These are phyloP conservation scores for Aspergillus brunneoviolaceus DNA, from an alignment of 2,329 filamentous ascomycete genomes.

Conservation along the genomic window DNA sequence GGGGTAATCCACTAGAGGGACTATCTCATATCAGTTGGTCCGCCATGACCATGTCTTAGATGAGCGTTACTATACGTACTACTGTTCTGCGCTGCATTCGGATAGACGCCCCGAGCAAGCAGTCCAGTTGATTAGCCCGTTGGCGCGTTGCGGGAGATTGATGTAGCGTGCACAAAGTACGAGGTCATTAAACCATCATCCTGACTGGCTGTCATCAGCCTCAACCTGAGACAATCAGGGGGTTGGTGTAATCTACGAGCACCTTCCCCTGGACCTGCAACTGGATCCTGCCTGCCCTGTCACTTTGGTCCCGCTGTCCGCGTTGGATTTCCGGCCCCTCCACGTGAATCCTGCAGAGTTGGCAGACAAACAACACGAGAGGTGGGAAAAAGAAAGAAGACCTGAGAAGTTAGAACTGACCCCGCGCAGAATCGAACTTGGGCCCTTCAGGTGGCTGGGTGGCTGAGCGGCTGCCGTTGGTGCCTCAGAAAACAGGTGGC, in stretches of 20 bases:
- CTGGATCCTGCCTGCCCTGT: background rate
- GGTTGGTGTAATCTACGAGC: background rate
- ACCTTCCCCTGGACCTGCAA: background rate
- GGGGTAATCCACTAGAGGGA: background rate
- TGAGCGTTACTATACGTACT: background rate
- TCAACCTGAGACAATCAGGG: conserved; percentile 7
- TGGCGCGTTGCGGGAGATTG: background rate
- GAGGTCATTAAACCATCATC: background rate
- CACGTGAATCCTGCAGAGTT: background rate
- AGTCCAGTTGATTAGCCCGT: background rate
- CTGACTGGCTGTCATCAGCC: conserved; percentile 1
- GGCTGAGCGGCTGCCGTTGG: background rate
- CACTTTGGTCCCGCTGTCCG: background rate
- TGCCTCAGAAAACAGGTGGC: background rate
- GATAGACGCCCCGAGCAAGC: background rate
- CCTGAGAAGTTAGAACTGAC: background rate
- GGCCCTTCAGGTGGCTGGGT: background rate
- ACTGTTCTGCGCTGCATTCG: background rate
- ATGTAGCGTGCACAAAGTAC: background rate
- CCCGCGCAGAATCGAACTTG: background rate
- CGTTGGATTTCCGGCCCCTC: background rate
- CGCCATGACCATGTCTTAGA: background rate
- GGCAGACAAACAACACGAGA: background rate
- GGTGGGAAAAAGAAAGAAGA: background rate
- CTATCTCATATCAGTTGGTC: background rate